Evolutionary conservation across 768 basidiomycete species (phyloP), one percentile per base, ranked within the genome.

Genomic region (Psilocybe cyanescens): DNA sequence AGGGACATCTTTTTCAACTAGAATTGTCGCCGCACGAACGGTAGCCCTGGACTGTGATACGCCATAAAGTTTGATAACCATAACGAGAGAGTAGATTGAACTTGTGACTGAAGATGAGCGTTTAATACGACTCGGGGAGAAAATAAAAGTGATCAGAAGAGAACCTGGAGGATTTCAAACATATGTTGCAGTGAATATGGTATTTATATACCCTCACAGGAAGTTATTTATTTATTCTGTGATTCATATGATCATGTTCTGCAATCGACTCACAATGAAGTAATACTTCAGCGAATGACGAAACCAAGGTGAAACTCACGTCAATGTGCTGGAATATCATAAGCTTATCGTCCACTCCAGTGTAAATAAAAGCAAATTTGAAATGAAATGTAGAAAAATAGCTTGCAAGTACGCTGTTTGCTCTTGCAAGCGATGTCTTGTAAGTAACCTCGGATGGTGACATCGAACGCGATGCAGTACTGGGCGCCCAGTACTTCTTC

Each of bases 1-100:
- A 0, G 84, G 81, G 7, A 90, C 76, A 1, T 76, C 65, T 67
- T 84, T 83, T 70, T 89, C 88, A 58, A 79, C 76, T 59, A 83
- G 73, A 11, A 86, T 65, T 33, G 77, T 60, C 2, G 78, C 83
- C 16, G 87, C 87, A 31, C 83, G 78, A 7, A 77, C 79, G 4
- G 86, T n/a, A 17, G 78, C 62, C 51, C 83, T 81, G 6, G 87
- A 85, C 3, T 31, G 12, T 0, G 72, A 52, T n/a, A 60, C 65
- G 9, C 80, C 81, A 56, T 80, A 76, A 12, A 84, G 76, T 64
- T 79, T 81, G 62, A 83, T 65, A 30, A 78, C 76, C 82, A 83
- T 83, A 3, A 29, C 6, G 11, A 45, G 41, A n/a, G 31, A 53
- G 51, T 54, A 19, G 39, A 28, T 54, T 12, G 11, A n/a, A 39